Percentiles rank a stretch among this genome's conserved stretches.
Conservation (phyloP, 768 basidiomycete genomes). For the Sarcodon aspratus region DNA sequence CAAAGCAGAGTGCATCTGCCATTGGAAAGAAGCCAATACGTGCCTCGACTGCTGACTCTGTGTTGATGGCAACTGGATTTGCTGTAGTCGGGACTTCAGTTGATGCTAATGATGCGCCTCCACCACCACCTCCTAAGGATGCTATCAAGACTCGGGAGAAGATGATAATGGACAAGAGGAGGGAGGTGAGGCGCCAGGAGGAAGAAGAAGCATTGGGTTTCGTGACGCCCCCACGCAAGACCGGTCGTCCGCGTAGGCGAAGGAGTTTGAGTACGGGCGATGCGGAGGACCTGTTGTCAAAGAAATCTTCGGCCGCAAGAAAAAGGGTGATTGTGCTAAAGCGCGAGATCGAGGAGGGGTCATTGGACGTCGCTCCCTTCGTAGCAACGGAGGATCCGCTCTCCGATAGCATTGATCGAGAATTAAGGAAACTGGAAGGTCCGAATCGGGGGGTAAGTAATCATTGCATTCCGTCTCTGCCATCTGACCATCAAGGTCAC, state of each 20-base stretch:
- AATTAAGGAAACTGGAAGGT: constrained; percentile 48
- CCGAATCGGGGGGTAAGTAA: constrained; percentile 31
- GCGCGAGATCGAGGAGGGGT: constrained; percentile 14
- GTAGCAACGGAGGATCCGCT: constrained; percentile 42
- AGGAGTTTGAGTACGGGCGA: constrained; percentile 77
- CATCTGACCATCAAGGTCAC: constrained; percentile 8
- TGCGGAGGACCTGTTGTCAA: constrained; percentile 31
- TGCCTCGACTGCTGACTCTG: not conserved
- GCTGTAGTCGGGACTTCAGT: not conserved
- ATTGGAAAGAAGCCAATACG: not conserved
- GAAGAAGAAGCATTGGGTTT: constrained; percentile 25
- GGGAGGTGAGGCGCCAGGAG: constrained; percentile 47
- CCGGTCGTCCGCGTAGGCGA: constrained; percentile 39
- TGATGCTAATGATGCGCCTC: constrained; percentile 12
- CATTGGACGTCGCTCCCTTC: constrained; percentile 25
- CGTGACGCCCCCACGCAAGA: not conserved
- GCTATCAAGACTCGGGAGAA: constrained; percentile 57
- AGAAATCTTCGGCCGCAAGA: constrained; percentile 7
- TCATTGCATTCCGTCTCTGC: constrained; percentile 3
- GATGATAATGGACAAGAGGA: constrained; percentile 58
- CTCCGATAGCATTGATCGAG: constrained; percentile 61
- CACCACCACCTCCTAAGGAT: constrained; percentile 47
- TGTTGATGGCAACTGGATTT: not conserved
- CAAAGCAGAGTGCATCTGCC: not conserved
- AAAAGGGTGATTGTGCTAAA: constrained; percentile 19